A percentile compares a stretch with the other conserved stretches of the same genome.
Conservation (phyloP, 257 asterid species). For the Ocimum tenuiflorum region DNA sequence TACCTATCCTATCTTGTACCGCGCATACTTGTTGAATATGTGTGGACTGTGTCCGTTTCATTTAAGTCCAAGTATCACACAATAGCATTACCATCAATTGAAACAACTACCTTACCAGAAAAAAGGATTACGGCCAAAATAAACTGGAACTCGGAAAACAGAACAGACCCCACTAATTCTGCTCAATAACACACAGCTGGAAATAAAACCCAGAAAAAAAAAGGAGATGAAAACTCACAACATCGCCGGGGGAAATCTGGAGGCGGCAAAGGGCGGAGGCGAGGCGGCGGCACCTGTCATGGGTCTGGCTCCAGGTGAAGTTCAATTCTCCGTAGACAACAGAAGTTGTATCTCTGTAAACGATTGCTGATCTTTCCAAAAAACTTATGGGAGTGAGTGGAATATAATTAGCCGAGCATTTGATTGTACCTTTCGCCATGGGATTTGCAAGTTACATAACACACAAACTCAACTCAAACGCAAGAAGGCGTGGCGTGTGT, state of each 20-base stretch:
- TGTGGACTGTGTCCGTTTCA: too few relatives aligned
- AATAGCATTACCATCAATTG: neutral
- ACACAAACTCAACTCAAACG: neutral
- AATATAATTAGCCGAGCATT: constrained; percentile 36
- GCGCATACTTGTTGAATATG: too few relatives aligned
- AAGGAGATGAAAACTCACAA: constrained; percentile 19
- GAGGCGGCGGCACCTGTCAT: constrained; percentile 28
- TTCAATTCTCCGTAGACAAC: constrained; percentile 28
- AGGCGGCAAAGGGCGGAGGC: constrained; percentile 39
- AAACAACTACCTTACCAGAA: neutral
- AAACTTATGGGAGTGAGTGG: constrained; percentile 38
- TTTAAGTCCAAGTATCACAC: neutral
- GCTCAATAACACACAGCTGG: neutral
- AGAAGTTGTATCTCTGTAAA: constrained; percentile 30
- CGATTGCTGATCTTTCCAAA: constrained; percentile 37
- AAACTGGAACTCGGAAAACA: neutral
- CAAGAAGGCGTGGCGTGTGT: neutral
- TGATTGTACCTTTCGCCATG: constrained; percentile 28
- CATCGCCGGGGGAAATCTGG: constrained; percentile 30
- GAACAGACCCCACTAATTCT: neutral
- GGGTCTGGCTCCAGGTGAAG: constrained; percentile 43
- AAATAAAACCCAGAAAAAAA: neutral
- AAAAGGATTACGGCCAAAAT: neutral
- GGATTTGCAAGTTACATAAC: neutral
- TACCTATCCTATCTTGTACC: too few relatives aligned